phyloP scores from a whole-genome alignment of 352 stramenopile genomes.

The Porosira glacialis region DNA sequence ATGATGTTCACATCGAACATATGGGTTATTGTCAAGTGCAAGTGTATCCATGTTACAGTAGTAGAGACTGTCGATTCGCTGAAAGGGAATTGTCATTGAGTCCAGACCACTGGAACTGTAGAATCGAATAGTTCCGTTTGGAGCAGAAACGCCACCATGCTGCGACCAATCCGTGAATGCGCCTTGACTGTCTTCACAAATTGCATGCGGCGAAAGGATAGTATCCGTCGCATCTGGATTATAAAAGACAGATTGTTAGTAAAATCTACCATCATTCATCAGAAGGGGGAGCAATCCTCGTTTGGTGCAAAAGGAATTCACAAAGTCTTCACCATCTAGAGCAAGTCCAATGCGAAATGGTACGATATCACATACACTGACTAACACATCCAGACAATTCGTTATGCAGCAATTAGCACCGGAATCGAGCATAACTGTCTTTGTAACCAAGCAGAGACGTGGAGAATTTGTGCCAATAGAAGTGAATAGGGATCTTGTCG shows the following conservation, averaged over 20 bases:
- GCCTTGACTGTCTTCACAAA: background rate
- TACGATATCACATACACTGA: background rate
- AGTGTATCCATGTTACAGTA: background rate
- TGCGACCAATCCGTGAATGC: background rate
- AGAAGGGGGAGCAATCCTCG: slow-evolving; percentile 5
- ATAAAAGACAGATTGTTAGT: slow-evolving; percentile 8
- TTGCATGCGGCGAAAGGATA: slow-evolving; percentile 12
- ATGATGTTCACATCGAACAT: background rate
- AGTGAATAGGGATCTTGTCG: background rate
- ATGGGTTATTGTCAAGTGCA: background rate
- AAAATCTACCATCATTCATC: background rate
- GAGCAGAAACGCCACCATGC: background rate
- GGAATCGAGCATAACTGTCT: background rate
- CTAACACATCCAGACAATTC: background rate
- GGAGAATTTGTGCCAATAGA: background rate
- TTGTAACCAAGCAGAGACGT: background rate
- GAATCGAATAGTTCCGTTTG: background rate
- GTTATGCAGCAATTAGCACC: slow-evolving; percentile 7
- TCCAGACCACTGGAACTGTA: background rate
- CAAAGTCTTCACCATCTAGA: background rate
- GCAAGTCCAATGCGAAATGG: background rate
- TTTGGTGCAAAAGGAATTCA: background rate
- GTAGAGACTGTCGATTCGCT: background rate
- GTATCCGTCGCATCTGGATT: slow-evolving; percentile 2
- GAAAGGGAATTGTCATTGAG: background rate